Evolutionary conservation across 176 grass and related monocot species (phyloP), one percentile per base, ranked within the genome.

Genomic region (Ananas comosus): DNA sequence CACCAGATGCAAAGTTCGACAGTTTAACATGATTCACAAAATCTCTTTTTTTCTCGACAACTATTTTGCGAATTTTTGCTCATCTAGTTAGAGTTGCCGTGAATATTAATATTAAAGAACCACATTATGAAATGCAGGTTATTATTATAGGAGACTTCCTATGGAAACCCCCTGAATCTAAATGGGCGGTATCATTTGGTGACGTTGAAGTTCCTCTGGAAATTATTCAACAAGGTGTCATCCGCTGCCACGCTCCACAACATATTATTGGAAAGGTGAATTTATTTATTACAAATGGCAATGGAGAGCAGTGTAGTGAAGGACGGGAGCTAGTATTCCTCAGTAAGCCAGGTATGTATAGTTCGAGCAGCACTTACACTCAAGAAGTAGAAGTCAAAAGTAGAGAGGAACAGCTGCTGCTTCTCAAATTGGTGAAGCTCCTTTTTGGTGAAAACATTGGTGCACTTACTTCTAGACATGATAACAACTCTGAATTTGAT

Each of bases 121-220:
- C 71, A 53, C 64, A 78, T 42, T 51, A 75, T 79, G 25, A 18
- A 57, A 81, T 82, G 70, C 89, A 99, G 95, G 95, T 99, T 84
- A 68, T 99, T 25, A 82, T 99, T 85, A 57, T 59, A 49, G 95
- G 87, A 75, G 78, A 91, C 50, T 99, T 99, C 76, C 64, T 76
- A 66, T 83, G 56, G 51, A 83, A 87, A 33, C 69, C 81, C 53
- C 71, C 64, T 10, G 24, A 75, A 51, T 65, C 59, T 71, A 71
- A 57, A 80, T 85, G 87, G 78, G 49, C 21, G 48, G 53, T 80
- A 82, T 22, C 77, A 79, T 94, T 99, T 88, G 95, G 90, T 23
- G 78, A 91, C 67, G 47, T 59, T 77, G 78, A 93, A 53, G 89
- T 99, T 51, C 75, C 82, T 75, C 66, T 69, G 18, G 85, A 88